These are phyloP conservation scores for Achlya hypogyna DNA, from an alignment of 352 stramenopile species.

Conservation along the genomic window DNA sequence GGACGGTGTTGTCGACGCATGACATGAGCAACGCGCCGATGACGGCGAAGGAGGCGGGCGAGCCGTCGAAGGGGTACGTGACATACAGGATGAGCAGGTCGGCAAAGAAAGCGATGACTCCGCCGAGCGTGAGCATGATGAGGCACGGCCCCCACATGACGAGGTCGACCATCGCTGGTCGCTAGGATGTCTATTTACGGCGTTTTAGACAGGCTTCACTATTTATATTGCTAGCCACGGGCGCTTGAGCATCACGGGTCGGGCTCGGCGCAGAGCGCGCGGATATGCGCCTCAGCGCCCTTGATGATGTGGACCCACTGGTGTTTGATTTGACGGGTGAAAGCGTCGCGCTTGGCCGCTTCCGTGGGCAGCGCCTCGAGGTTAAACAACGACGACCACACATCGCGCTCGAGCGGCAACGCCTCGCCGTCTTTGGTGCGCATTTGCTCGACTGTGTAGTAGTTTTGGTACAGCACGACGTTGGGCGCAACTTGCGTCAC, in stretches of 20 bases:
- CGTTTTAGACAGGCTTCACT: no score
- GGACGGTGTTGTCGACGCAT: conserved; percentile 3
- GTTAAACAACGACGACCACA: neutral
- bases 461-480: conserved; percentile 16
- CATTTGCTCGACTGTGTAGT: conserved; percentile 1
- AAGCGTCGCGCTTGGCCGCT: neutral
- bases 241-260: no score
- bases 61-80: neutral
- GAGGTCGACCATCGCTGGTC: neutral
- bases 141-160: conserved; percentile 13
- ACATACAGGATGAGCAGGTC: conserved; percentile 16
- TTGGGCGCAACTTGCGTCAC: conserved; percentile 1
- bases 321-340: neutral
- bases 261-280: neutral
- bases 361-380: neutral
- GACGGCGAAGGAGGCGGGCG: neutral
- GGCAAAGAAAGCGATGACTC: conserved; percentile 10
- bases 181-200: no score
- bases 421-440: neutral
- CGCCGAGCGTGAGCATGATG: conserved; percentile 14
- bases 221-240: no score
- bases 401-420: neutral
- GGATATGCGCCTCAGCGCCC: neutral
- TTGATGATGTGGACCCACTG: conserved; percentile 4
- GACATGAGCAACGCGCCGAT: conserved; percentile 18